phyloP scores from a whole-genome alignment of 2,329 filamentous ascomycete species.

The Talaromyces funiculosus region DNA sequence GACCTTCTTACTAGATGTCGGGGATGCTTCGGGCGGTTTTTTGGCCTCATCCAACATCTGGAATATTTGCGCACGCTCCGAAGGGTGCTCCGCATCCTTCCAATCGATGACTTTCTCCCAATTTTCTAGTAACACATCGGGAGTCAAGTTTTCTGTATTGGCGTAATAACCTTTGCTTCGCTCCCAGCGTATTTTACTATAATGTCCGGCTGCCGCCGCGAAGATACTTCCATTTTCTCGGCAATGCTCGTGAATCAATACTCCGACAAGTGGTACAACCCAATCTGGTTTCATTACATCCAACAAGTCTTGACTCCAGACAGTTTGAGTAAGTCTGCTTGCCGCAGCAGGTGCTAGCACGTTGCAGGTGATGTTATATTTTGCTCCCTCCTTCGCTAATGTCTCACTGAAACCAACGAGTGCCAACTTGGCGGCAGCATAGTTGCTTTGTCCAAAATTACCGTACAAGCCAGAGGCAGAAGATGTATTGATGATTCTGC shows the following conservation, averaged over 20 bases:
- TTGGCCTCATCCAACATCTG: conserved; percentile 74
- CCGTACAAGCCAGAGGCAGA: conserved; percentile 95
- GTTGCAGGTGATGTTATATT: conserved; percentile 96
- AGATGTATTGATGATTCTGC: conserved; percentile 90
- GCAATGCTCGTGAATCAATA: conserved; percentile 75
- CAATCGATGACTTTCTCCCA: conserved; percentile 88
- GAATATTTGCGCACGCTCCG: conserved; percentile 82
- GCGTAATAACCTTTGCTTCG: conserved; percentile 80
- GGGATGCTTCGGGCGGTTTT: conserved; percentile 59
- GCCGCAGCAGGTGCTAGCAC: conserved; percentile 89
- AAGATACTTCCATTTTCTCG: conserved; percentile 81
- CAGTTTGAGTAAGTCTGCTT: conserved; percentile 91
- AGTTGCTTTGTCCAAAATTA: conserved; percentile 92
- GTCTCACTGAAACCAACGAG: conserved; percentile 98
- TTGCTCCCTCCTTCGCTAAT: conserved; percentile 90
- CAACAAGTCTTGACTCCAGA: conserved; percentile 88
- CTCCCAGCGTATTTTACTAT: conserved; percentile 94
- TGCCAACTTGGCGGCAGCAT: conserved; percentile 91
- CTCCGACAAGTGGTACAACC: conserved; percentile 88
- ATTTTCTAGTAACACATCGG: conserved; percentile 78
- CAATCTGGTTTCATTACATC: conserved; percentile 83
- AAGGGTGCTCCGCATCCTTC: conserved; percentile 73
- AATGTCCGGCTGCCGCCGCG: conserved; percentile 85
- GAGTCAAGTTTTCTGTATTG: conserved; percentile 84
- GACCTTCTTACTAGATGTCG: conserved; percentile 66